A percentile compares a stretch with the other conserved stretches of the same genome.
phyloP scores from a whole-genome alignment of 2,329 filamentous ascomycete species.

The Polytolypa hystricis region DNA sequence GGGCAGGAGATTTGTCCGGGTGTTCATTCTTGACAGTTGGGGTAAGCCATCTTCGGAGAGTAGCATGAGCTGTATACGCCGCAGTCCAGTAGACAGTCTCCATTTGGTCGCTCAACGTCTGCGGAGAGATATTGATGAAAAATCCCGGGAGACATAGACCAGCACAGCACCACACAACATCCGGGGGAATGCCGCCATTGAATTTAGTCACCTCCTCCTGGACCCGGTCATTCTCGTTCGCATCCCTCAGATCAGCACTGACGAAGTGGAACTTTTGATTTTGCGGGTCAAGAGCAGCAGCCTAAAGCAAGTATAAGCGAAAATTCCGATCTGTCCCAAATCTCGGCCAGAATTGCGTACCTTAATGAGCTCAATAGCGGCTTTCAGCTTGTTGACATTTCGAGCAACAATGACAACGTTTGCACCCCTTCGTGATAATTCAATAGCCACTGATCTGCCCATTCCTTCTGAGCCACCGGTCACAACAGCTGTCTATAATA shows the following conservation, averaged over 20 bases:
- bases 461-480: slow-evolving; percentile 91
- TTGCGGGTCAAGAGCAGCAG: slow-evolving; percentile 52
- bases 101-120: slow-evolving; percentile 65
- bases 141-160: slow-evolving; percentile 63
- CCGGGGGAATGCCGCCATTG: slow-evolving; percentile 64
- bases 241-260: slow-evolving; percentile 65
- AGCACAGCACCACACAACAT: slow-evolving; percentile 86
- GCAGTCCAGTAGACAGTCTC: slow-evolving; percentile 85
- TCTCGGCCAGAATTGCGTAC: slow-evolving; percentile 29
- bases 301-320: slow-evolving; percentile 29
- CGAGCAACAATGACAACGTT: slow-evolving; percentile 79
- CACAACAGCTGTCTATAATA: slow-evolving; percentile 71
- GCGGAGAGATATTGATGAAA: slow-evolving; percentile 62
- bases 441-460: slow-evolving; percentile 63
- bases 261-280: slow-evolving; percentile 75
- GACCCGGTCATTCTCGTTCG: slow-evolving; percentile 58
- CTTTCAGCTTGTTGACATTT: slow-evolving; percentile 60
- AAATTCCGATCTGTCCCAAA: no score
- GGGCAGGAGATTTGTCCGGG: slow-evolving; percentile 27
- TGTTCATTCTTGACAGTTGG: slow-evolving; percentile 19
- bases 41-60: slow-evolving; percentile 62
- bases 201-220: slow-evolving; percentile 62
- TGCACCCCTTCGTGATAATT: slow-evolving; percentile 73
- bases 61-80: slow-evolving; percentile 74
- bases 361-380: slow-evolving; percentile 54